Percentiles rank a stretch among this genome's conserved stretches.
Conservation (phyloP, 805 yeast genomes). For the Wickerhamomyces chaumierensis region DNA sequence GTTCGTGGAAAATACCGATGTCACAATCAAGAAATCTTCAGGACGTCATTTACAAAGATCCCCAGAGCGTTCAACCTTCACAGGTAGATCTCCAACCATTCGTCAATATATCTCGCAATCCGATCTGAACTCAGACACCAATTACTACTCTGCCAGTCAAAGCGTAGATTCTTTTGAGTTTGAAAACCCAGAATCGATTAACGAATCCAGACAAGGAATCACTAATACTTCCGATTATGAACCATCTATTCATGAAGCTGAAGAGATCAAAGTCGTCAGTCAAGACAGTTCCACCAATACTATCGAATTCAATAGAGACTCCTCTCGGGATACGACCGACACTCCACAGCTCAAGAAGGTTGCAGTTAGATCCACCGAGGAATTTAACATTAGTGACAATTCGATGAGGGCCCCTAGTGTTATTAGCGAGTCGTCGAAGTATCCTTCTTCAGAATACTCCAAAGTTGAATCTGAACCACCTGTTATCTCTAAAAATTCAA, state of each 20-base stretch:
- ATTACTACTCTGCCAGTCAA: not conserved
- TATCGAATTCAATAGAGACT: not conserved
- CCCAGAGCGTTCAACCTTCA: conserved; percentile 1
- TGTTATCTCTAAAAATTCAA: not conserved
- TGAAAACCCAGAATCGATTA: conserved; percentile 3
- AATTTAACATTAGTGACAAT: not conserved
- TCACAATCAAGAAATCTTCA: conserved; percentile 8
- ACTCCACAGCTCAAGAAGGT: not conserved
- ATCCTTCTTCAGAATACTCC: conserved; percentile 4
- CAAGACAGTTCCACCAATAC: not conserved
- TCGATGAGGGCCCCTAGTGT: not conserved
- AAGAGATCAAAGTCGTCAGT: conserved; percentile 10
- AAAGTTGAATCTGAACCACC: not conserved
- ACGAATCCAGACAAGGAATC: not conserved
- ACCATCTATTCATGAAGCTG: conserved; percentile 17
- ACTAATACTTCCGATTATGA: conserved; percentile 16
- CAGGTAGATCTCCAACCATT: not conserved
- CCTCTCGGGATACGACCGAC: not conserved
- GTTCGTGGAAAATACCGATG: conserved; percentile 14
- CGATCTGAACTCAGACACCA: not conserved
- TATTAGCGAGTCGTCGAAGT: conserved; percentile 2
- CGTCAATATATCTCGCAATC: not conserved
- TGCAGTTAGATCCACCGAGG: not conserved
- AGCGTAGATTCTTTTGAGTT: conserved; percentile 1
- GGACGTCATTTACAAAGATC: not conserved